These are phyloP conservation scores for Arthrobotrys musiformis DNA, from an alignment of 2,329 filamentous ascomycete species.

Conservation along the genomic window DNA sequence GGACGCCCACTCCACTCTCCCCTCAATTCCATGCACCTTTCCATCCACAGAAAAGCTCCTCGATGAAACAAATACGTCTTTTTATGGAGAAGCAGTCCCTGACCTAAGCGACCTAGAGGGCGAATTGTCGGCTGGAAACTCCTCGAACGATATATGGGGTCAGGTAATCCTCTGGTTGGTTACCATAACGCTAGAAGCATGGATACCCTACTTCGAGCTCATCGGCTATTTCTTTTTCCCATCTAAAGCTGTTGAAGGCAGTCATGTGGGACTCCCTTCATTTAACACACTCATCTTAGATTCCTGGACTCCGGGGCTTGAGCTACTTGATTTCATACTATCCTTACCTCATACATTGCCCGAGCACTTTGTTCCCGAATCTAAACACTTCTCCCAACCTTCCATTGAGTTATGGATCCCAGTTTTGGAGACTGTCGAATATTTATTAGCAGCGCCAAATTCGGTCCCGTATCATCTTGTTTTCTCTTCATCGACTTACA, in stretches of 20 bases:
- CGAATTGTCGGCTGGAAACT: background rate
- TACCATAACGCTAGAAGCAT: background rate
- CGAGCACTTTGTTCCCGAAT: background rate
- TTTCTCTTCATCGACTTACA: background rate
- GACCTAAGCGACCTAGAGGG: background rate
- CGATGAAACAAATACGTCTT: background rate
- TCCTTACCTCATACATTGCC: background rate
- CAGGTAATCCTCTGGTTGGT: background rate
- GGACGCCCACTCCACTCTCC: background rate
- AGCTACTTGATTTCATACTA: background rate
- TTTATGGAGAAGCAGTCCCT: background rate
- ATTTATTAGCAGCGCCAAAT: background rate
- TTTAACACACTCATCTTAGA: background rate
- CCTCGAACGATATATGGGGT: background rate
- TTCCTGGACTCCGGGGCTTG: slow-evolving; percentile 7
- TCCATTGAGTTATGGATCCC: background rate
- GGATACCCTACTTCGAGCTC: background rate
- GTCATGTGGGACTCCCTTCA: background rate
- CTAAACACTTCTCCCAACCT: background rate
- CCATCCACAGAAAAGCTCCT: background rate
- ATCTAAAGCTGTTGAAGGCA: background rate
- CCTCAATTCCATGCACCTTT: background rate
- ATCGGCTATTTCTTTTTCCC: background rate
- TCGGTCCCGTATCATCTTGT: background rate
- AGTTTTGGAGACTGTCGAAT: background rate